Percentiles rank a stretch among this genome's conserved stretches.
Conservation (phyloP, 148 eudicot genomes). For the Dianthus caryophyllus region DNA sequence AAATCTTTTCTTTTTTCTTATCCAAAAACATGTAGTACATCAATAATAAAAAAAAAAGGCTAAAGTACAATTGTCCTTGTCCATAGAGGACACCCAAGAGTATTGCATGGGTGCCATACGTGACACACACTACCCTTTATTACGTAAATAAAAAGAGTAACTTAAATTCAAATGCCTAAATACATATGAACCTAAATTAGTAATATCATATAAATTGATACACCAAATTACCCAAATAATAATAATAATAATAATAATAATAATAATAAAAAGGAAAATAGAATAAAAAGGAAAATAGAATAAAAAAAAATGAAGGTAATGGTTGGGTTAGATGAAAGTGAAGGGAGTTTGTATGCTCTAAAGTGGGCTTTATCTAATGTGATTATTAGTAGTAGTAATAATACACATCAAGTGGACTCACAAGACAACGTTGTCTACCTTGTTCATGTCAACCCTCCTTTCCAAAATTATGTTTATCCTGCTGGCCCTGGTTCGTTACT, state of each 20-base stretch:
- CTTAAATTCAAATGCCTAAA: background rate
- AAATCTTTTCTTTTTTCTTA: too few species aligned
- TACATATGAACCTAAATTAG: background rate
- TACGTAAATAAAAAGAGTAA: too few species aligned
- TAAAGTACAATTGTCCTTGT: too few species aligned
- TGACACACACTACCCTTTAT: background rate
- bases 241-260: too few species aligned
- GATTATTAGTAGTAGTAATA: background rate
- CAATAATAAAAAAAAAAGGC: too few species aligned
- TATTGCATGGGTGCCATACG: background rate
- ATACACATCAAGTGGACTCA: background rate
- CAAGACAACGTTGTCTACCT: constrained; percentile 24
- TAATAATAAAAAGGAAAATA: background rate
- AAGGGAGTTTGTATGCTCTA: constrained; percentile 48
- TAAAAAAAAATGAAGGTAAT: constrained; percentile 40
- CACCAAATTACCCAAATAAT: background rate
- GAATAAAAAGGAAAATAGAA: background rate
- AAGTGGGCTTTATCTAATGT: constrained; percentile 40
- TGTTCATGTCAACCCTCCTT: constrained; percentile 38
- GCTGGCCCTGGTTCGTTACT: constrained; percentile 43
- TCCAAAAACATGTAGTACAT: too few species aligned
- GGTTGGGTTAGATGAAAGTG: constrained; percentile 56
- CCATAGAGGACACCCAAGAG: too few species aligned
- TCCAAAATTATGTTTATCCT: constrained; percentile 39
- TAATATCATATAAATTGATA: background rate